Evolutionary conservation across 441 rosid genomes (phyloP).

Genomic region (Arabidopsis hybrid): DNA sequence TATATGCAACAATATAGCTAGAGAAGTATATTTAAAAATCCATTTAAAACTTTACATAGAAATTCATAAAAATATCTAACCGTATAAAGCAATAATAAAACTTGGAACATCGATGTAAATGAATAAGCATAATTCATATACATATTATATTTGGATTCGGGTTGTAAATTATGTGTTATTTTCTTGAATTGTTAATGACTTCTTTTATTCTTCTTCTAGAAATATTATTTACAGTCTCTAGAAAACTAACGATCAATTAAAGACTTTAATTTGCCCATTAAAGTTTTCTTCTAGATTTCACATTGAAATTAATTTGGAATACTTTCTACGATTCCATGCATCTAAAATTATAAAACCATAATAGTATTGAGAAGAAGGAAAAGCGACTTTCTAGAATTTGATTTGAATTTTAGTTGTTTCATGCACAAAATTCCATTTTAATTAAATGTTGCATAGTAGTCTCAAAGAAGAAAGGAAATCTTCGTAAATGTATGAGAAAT

Average conservation of each 20-base stretch:
- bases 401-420: conserved; percentile 32
- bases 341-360: conserved; percentile 4
- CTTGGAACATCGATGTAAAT: too few relatives aligned
- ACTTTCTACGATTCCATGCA: background rate
- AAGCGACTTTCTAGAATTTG: conserved; percentile 28
- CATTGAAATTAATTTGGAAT: background rate
- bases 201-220: conserved; percentile 6
- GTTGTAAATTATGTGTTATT: background rate
- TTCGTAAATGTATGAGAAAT: conserved; percentile 8
- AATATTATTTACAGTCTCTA: background rate
- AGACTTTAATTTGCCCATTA: background rate
- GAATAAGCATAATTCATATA: too few relatives aligned
- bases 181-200: background rate
- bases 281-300: conserved; percentile 27
- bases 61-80: background rate
- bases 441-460: conserved; percentile 21
- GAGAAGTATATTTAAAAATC: background rate
- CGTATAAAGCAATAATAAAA: background rate
- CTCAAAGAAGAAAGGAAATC: conserved; percentile 16
- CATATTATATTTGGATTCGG: background rate
- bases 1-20: background rate
- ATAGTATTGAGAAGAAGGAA: conserved; percentile 8
- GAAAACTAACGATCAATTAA: background rate
- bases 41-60: background rate
- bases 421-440: background rate